Evolutionary conservation across 169 alveolate genomes (phyloP).

Genomic region (Cyclospora cayetanensis): DNA sequence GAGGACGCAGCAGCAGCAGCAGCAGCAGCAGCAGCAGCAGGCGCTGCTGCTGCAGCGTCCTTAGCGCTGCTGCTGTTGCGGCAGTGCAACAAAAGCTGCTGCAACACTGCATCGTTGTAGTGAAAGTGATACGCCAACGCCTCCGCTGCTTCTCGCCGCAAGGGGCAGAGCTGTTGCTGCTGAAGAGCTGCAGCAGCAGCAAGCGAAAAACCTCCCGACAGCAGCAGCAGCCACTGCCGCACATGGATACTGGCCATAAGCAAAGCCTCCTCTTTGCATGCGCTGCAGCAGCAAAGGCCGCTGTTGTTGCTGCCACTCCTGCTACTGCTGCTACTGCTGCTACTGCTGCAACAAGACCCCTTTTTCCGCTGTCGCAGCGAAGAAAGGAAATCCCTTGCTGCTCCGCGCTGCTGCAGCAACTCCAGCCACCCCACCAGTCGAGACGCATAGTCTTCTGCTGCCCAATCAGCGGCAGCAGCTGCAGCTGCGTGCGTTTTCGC

Average conservation of each 20-base stretch:
- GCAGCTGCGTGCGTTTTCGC: not conserved
- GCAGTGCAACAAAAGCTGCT: not conserved
- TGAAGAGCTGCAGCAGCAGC: constrained; percentile 19
- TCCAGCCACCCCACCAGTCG: not conserved
- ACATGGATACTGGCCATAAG: constrained; percentile 1
- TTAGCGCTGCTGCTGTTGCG: not conserved
- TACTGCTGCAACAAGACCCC: not conserved
- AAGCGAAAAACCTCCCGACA: constrained; percentile 5
- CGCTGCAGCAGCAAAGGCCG: not conserved
- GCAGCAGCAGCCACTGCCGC: constrained; percentile 46
- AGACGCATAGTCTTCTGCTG: not conserved
- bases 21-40: too few relatives aligned
- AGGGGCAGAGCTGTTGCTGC: constrained; percentile 12
- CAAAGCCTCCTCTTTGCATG: constrained; percentile 1
- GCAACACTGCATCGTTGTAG: not conserved
- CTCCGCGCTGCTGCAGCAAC: not conserved
- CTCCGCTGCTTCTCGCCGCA: not conserved
- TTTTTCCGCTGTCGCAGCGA: not conserved
- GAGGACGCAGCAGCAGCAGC: too few relatives aligned
- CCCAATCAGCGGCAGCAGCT: not conserved
- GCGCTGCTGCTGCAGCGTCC: not conserved
- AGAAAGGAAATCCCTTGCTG: not conserved
- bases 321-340: not conserved
- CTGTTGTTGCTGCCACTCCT: not conserved
- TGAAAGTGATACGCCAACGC: not conserved